These are phyloP conservation scores for Cladosporium sp. DNA, from an alignment of 2,329 filamentous ascomycete species.

Conservation along the genomic window DNA sequence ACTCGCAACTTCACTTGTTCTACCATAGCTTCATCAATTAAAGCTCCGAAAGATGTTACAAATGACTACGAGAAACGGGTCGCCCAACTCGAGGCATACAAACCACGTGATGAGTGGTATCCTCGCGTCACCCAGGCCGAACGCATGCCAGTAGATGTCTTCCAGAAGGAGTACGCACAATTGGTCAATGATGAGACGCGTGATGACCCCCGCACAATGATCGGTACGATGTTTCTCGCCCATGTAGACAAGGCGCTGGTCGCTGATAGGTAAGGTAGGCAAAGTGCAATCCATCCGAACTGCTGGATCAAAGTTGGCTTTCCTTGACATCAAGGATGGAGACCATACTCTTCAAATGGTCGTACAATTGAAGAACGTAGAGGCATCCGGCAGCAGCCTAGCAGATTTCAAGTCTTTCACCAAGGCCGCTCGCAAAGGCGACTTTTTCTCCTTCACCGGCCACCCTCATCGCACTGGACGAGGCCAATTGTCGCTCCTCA, in stretches of 20 bases:
- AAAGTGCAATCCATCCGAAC: constrained; percentile 72
- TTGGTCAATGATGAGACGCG: constrained; percentile 24
- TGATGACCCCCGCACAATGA: constrained; percentile 4
- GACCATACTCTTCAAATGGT: constrained; percentile 73
- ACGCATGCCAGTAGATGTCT: constrained; percentile 21
- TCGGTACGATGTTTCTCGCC: constrained; percentile 3
- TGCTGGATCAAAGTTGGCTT: constrained; percentile 76
- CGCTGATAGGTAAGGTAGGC: constrained; percentile 49
- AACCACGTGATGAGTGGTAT: constrained; percentile 55
- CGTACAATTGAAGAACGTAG: constrained; percentile 60
- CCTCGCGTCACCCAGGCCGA: constrained; percentile 45
- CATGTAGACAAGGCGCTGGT: constrained; percentile 10
- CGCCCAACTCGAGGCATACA: constrained; percentile 53
- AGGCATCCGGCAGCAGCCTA: constrained; percentile 33
- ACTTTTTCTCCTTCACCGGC: constrained; percentile 72
- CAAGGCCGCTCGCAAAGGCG: constrained; percentile 72
- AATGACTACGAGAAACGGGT: constrained; percentile 53
- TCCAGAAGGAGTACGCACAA: constrained; percentile 33
- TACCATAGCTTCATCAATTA: constrained; percentile 8
- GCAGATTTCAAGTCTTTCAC: constrained; percentile 61
- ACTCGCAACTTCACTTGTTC: constrained; percentile 48
- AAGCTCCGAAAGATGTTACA: constrained; percentile 34
- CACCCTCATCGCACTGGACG: constrained; percentile 65
- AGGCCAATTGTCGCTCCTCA: constrained; percentile 76
- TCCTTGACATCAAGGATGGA: constrained; percentile 77